Percentiles rank a stretch among this genome's conserved stretches.
Evolutionary conservation across 805 yeast species (phyloP).

Genomic region (Candida xyloterini): DNA sequence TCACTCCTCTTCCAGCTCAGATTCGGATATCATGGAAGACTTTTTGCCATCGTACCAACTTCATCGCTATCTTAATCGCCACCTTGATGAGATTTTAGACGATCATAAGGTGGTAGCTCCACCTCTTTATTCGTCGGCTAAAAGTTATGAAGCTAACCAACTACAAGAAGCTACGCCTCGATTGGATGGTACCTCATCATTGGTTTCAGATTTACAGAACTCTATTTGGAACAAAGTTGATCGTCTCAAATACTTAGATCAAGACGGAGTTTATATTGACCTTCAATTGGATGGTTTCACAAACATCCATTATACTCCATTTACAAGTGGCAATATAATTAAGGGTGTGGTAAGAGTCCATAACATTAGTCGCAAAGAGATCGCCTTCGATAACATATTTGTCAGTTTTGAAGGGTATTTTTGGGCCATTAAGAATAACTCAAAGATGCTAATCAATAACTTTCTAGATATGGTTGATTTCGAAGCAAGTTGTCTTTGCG

Average conservation of each 20-base stretch:
- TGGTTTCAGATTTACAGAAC: constrained; percentile 6
- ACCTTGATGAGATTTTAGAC: constrained; percentile 11
- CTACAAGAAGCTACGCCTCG: neutral
- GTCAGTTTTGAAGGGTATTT: constrained; percentile 43
- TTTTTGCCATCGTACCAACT: constrained; percentile 22
- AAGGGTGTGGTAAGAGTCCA: constrained; percentile 15
- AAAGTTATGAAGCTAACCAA: neutral
- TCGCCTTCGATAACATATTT: constrained; percentile 43
- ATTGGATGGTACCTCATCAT: constrained; percentile 2
- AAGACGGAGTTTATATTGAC: constrained; percentile 24
- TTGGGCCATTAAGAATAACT: constrained; percentile 20
- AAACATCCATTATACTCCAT: constrained; percentile 11
- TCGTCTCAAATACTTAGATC: constrained; percentile 9
- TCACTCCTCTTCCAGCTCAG: neutral
- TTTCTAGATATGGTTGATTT: constrained; percentile 42
- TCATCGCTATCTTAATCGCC: constrained; percentile 17
- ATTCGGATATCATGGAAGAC: constrained; percentile 24
- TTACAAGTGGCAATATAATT: constrained; percentile 13
- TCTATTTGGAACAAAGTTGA: constrained; percentile 17
- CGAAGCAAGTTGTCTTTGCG: constrained; percentile 17
- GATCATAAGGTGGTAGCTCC: constrained; percentile 10
- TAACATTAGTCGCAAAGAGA: constrained; percentile 17
- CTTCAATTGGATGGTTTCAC: constrained; percentile 28
- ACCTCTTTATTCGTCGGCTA: constrained; percentile 9
- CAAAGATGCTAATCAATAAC: constrained; percentile 20